These are phyloP conservation scores for Chloromonas sp. DNA, from an alignment of 163 green algal genomes.

Conservation along the genomic window DNA sequence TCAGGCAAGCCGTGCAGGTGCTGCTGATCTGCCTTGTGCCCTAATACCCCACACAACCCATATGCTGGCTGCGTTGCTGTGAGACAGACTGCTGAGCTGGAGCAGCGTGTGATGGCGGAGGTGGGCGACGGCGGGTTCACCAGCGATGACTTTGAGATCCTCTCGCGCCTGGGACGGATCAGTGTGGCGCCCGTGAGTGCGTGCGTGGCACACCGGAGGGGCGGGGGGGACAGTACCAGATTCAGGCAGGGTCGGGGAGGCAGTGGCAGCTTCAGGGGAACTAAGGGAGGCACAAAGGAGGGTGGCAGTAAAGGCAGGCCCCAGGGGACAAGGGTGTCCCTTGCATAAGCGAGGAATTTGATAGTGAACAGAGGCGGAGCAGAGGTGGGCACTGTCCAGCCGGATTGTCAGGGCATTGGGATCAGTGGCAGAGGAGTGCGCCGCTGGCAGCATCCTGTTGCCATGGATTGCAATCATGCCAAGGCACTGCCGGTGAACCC, in stretches of 20 bases:
- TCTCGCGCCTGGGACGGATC: slow-evolving; percentile 62
- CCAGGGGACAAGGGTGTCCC: too few relatives aligned
- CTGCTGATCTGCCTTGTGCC: background rate
- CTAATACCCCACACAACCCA: background rate
- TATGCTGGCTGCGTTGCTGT: background rate
- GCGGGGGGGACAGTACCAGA: background rate
- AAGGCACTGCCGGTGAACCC: too few relatives aligned
- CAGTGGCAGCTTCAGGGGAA: too few relatives aligned
- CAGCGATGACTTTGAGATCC: slow-evolving; percentile 62
- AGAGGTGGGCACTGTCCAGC: too few relatives aligned
- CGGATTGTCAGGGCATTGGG: too few relatives aligned
- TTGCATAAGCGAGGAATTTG: too few relatives aligned
- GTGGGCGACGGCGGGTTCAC: slow-evolving; percentile 55
- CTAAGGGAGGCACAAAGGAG: too few relatives aligned
- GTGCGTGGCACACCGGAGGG: background rate
- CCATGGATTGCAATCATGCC: too few relatives aligned
- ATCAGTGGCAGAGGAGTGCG: too few relatives aligned
- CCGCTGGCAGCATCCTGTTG: too few relatives aligned
- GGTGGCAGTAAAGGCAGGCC: too few relatives aligned
- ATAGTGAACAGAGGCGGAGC: too few relatives aligned
- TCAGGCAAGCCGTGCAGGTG: background rate
- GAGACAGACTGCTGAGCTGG: slow-evolving; percentile 19
- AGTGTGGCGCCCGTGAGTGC: background rate
- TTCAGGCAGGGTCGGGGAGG: background rate
- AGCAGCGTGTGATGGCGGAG: slow-evolving; percentile 33